Evolutionary conservation across 2,329 filamentous ascomycete species (phyloP).

Genomic region (Trichoderma cornu-damae): DNA sequence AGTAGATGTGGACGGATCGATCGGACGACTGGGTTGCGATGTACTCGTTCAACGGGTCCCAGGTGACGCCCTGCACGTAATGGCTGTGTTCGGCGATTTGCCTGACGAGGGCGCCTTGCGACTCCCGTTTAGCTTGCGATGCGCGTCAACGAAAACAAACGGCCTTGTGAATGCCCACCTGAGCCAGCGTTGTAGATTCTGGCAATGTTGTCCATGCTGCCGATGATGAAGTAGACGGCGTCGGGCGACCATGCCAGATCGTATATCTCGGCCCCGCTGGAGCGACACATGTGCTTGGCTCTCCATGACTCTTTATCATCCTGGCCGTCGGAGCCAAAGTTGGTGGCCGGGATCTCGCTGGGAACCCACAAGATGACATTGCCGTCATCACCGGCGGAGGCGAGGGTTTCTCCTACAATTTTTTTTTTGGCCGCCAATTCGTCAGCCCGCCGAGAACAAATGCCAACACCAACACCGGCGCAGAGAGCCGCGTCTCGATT

Average conservation of each 20-base stretch:
- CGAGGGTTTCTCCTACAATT: constrained; percentile 82
- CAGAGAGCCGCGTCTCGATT: not conserved
- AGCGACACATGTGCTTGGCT: constrained; percentile 95
- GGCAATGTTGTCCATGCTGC: constrained; percentile 98
- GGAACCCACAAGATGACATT: constrained; percentile 97
- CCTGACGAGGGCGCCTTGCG: constrained; percentile 60
- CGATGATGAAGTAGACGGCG: constrained; percentile 90
- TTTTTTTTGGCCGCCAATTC: constrained; percentile 1
- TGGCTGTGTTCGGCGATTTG: constrained; percentile 97
- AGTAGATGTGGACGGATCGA: constrained; percentile 96
- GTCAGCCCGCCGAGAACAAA: constrained; percentile 8
- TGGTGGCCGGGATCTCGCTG: constrained; percentile 64
- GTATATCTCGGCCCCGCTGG: constrained; percentile 92
- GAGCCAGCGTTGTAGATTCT: constrained; percentile 93
- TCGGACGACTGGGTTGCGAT: constrained; percentile 98
- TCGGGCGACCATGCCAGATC: constrained; percentile 99
- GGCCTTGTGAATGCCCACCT: constrained; percentile 50
- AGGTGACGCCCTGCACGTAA: constrained; percentile 96
- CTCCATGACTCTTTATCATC: constrained; percentile 98
- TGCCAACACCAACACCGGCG: too few relatives aligned
- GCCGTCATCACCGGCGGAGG: constrained; percentile 93
- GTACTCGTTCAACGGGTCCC: constrained; percentile 97
- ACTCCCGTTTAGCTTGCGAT: constrained; percentile 6
- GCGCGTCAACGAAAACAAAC: constrained; percentile 2
- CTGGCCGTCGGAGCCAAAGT: constrained; percentile 74